Conservation (phyloP, 2,329 filamentous ascomycete species). For the Diplodia seriata region DNA sequence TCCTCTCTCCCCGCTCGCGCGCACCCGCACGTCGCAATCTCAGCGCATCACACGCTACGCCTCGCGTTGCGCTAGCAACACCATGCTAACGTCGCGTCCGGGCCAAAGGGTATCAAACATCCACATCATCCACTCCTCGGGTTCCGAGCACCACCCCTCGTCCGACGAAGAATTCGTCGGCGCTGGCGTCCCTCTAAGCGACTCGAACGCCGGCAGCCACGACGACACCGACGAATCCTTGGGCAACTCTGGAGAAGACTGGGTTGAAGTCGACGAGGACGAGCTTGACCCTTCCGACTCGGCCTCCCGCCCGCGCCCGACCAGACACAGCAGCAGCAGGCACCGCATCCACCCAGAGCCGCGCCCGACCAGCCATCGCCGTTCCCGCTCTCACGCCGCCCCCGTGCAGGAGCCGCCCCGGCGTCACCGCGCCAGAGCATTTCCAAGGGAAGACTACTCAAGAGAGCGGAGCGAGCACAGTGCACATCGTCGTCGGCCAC, state of each 20-base stretch:
- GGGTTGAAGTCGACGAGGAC: slow-evolving; percentile 49
- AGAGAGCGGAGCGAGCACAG: slow-evolving; percentile 34
- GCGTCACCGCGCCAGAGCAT: slow-evolving; percentile 39
- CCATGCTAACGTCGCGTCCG: slow-evolving; percentile 35
- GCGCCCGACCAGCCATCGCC: slow-evolving; percentile 44
- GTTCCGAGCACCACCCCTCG: slow-evolving; percentile 43
- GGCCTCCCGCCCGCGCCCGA: slow-evolving; percentile 51
- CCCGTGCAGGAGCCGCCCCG: slow-evolving; percentile 6
- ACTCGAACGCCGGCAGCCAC: slow-evolving; percentile 39
- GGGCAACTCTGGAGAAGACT: slow-evolving; percentile 42
- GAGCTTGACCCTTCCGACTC: slow-evolving; percentile 59
- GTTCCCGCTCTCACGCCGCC: slow-evolving; percentile 37
- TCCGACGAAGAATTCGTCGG: slow-evolving; percentile 44
- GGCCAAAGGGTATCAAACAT: slow-evolving; percentile 46
- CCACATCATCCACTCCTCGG: slow-evolving; percentile 49
- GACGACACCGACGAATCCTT: slow-evolving; percentile 42
- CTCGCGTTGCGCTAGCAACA: slow-evolving; percentile 36
- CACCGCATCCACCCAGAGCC: slow-evolving; percentile 43
- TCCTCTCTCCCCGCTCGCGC: slow-evolving; percentile 45
- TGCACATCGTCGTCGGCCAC: slow-evolving; percentile 42
- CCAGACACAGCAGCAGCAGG: slow-evolving; percentile 34
- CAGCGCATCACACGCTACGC: slow-evolving; percentile 37
- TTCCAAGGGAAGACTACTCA: slow-evolving; percentile 42
- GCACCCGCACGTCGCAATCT: slow-evolving; percentile 39
- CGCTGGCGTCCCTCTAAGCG: slow-evolving; percentile 37